These are phyloP conservation scores for Leersia perrieri DNA, from an alignment of 176 grass and related monocot species.

Conservation along the genomic window DNA sequence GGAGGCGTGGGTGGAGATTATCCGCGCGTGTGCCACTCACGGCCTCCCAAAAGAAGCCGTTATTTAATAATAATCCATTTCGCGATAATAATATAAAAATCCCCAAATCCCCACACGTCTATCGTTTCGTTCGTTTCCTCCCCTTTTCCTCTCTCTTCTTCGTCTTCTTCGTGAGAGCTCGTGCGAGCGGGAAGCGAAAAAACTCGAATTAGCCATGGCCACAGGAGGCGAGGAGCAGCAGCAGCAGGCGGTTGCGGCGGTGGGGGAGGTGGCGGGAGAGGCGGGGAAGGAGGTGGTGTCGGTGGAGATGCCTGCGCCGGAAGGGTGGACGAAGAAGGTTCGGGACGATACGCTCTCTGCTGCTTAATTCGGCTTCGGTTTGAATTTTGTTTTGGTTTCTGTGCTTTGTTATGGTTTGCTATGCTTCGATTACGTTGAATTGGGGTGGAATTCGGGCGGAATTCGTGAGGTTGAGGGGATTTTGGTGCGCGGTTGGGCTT, in stretches of 20 bases:
- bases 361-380: neutral
- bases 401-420: neutral
- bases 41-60: constrained; percentile 13
- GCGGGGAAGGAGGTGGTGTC: constrained; percentile 31
- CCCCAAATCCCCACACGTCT: constrained; percentile 23
- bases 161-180: neutral
- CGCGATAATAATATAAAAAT: constrained; percentile 8
- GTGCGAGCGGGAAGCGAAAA: neutral
- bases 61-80: neutral
- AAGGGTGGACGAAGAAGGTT: constrained; percentile 76
- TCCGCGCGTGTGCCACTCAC: neutral
- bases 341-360: neutral
- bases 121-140: neutral
- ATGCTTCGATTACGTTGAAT: neutral
- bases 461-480: neutral
- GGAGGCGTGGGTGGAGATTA: neutral
- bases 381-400: neutral
- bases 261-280: neutral
- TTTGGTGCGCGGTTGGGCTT: neutral
- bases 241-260: neutral
- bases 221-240: constrained; percentile 14
- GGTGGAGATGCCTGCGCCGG: constrained; percentile 64
- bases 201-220: constrained; percentile 11
- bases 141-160: too few species aligned
- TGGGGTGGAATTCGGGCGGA: neutral